These are phyloP conservation scores for Pontederia paniculata DNA, from an alignment of 176 grass and related monocot genomes.

Conservation along the genomic window DNA sequence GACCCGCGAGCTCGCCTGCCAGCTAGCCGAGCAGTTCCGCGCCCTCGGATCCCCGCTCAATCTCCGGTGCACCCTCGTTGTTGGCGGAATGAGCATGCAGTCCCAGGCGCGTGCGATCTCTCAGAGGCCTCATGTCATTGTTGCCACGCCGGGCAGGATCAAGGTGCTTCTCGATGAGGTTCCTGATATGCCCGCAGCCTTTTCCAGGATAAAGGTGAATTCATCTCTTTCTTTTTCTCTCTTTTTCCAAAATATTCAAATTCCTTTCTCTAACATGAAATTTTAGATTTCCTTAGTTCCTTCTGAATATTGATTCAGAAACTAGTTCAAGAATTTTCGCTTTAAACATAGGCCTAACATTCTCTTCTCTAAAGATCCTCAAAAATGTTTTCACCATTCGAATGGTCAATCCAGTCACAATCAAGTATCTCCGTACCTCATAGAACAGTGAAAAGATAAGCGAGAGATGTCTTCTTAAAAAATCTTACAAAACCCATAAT, in stretches of 20 bases:
- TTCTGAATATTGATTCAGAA: no score
- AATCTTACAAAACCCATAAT: no score
- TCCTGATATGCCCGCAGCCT: constrained; percentile 66
- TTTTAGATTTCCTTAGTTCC: not conserved
- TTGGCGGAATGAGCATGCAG: constrained; percentile 69
- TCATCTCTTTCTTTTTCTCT: not conserved
- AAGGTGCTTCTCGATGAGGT: constrained; percentile 54
- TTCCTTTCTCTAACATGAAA: not conserved
- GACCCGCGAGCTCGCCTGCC: constrained; percentile 70
- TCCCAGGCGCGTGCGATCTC: constrained; percentile 63
- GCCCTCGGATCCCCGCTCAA: constrained; percentile 69
- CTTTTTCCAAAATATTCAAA: not conserved
- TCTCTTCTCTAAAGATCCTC: no score
- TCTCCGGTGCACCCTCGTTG: constrained; percentile 59
- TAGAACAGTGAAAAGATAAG: no score
- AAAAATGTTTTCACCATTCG: no score
- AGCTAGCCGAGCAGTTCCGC: constrained; percentile 87
- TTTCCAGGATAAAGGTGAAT: constrained; percentile 59
- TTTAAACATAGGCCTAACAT: no score
- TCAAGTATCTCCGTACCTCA: no score
- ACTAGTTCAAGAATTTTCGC: no score
- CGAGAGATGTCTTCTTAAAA: no score
- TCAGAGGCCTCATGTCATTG: constrained; percentile 58
- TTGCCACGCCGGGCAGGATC: constrained; percentile 82
- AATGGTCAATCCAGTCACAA: no score